Conservation (phyloP, 106 monocot genomes). For the Platanthera guangdongensis region DNA sequence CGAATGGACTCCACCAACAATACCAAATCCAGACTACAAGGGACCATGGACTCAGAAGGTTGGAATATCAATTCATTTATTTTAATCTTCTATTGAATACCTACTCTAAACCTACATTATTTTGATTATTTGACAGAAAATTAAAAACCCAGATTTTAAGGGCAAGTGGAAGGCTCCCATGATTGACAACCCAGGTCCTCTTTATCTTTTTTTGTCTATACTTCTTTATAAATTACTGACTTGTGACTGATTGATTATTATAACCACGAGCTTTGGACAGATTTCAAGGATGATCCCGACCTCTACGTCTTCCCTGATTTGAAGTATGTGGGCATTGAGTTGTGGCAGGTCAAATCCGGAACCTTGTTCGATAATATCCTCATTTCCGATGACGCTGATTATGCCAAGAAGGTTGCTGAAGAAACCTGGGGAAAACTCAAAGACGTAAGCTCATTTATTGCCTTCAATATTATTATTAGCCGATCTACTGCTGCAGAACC, state of each 20-base stretch:
- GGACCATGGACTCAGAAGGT: constrained; percentile 66
- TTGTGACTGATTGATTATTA: neutral
- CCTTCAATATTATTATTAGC: neutral
- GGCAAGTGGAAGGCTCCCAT: constrained; percentile 76
- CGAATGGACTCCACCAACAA: constrained; percentile 59
- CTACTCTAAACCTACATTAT: neutral
- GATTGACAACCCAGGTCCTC: constrained; percentile 69
- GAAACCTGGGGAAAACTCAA: constrained; percentile 63
- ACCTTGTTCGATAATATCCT: constrained; percentile 76
- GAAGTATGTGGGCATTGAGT: constrained; percentile 59
- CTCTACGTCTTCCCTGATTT: constrained; percentile 54
- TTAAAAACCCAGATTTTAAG: constrained; percentile 70
- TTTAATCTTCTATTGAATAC: neutral
- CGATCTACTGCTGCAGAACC: neutral
- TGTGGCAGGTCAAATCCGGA: constrained; percentile 77
- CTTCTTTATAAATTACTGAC: neutral
- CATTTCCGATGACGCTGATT: constrained; percentile 75
- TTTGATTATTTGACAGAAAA: constrained; percentile 23
- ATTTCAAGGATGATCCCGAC: constrained; percentile 59
- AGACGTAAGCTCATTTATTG: constrained; percentile 24
- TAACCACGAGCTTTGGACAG: constrained; percentile 14
- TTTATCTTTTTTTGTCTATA: neutral
- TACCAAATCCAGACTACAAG: constrained; percentile 39
- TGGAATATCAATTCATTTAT: neutral
- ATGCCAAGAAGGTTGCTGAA: constrained; percentile 73